phyloP scores from a whole-genome alignment of 2,329 filamentous ascomycete species.

The Beauveria bassiana region DNA sequence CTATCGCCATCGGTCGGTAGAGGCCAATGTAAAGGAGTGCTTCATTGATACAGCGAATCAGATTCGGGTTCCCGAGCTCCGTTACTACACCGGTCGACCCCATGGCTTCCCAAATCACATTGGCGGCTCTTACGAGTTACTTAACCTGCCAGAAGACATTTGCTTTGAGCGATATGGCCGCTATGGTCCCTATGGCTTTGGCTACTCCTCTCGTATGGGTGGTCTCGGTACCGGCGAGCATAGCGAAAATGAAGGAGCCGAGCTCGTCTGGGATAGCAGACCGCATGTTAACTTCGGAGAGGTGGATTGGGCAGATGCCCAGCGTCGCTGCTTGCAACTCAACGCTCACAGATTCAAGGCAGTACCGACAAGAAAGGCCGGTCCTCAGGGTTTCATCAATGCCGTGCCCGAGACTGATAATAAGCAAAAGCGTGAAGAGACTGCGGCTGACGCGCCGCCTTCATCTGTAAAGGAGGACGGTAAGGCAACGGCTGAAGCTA shows the following conservation, averaged over 20 bases:
- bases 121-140: slow-evolving; percentile 76
- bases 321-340: slow-evolving; percentile 62
- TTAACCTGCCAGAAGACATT: slow-evolving; percentile 73
- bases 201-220: slow-evolving; percentile 71
- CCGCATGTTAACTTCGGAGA: slow-evolving; percentile 69
- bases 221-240: slow-evolving; percentile 80
- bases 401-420: slow-evolving; percentile 22
- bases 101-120: slow-evolving; percentile 77
- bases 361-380: slow-evolving; percentile 30
- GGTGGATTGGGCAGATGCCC: slow-evolving; percentile 71
- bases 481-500: not conserved
- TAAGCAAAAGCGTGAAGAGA: slow-evolving; percentile 11
- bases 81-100: slow-evolving; percentile 70
- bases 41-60: slow-evolving; percentile 65
- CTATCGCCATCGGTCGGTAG: slow-evolving; percentile 31
- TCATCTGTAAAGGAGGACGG: slow-evolving; percentile 15
- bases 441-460: slow-evolving; percentile 8
- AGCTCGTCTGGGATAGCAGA: slow-evolving; percentile 65
- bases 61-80: slow-evolving; percentile 60
- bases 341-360: slow-evolving; percentile 64
- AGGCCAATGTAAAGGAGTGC: slow-evolving; percentile 58
- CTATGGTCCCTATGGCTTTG: slow-evolving; percentile 81
- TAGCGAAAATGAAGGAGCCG: slow-evolving; percentile 73
- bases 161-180: slow-evolving; percentile 91
- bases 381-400: slow-evolving; percentile 45